phyloP scores from a whole-genome alignment of 306 rosid genomes.

The Cyamopsis tetragonoloba region DNA sequence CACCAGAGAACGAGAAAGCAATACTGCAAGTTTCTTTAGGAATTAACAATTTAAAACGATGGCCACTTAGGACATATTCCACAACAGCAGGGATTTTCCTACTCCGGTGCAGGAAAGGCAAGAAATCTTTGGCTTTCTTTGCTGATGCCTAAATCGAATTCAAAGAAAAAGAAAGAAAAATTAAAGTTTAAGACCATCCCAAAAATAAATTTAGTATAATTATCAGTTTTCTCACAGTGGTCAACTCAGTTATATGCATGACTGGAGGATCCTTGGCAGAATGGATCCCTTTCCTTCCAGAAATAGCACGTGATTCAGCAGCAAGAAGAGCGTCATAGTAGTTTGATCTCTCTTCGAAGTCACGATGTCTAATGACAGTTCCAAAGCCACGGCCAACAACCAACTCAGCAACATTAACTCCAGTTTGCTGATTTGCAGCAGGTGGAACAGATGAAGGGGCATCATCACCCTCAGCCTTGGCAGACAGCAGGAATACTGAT shows the following conservation, averaged over 20 bases:
- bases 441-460: conserved; percentile 39
- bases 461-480: conserved; percentile 61
- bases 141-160: conserved; percentile 56
- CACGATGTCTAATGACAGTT: conserved; percentile 76
- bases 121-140: conserved; percentile 74
- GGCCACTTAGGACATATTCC: conserved; percentile 89
- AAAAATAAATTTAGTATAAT: neutral
- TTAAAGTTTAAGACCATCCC: neutral
- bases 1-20: conserved; percentile 80
- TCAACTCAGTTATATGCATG: conserved; percentile 78
- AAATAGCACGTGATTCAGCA: conserved; percentile 68
- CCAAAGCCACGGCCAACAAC: conserved; percentile 75
- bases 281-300: conserved; percentile 73
- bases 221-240: conserved; percentile 42
- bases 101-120: conserved; percentile 74
- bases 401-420: conserved; percentile 63
- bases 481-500: conserved; percentile 50
- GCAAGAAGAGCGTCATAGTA: conserved; percentile 78
- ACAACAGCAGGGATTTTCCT: conserved; percentile 77
- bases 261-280: conserved; percentile 81
- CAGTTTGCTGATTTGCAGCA: conserved; percentile 45
- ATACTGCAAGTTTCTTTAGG: conserved; percentile 92
- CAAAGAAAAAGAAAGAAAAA: neutral
- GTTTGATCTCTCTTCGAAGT: conserved; percentile 86
- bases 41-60: conserved; percentile 78